phyloP scores from a whole-genome alignment of 345 rosid genomes.

The Kernera saxatilis region DNA sequence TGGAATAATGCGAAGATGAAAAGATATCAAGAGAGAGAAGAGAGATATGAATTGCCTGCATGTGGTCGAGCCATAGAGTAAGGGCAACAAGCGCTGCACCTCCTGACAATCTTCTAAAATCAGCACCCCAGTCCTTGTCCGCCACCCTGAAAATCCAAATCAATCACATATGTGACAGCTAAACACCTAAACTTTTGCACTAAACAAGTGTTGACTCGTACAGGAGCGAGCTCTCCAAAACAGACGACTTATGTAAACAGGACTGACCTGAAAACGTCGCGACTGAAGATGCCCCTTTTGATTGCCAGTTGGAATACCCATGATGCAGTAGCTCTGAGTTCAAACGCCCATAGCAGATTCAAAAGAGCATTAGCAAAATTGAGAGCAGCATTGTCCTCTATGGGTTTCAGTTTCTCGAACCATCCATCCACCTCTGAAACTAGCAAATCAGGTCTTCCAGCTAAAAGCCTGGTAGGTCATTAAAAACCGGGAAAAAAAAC shows the following conservation, averaged over 20 bases:
- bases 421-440: slow-evolving; percentile 61
- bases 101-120: slow-evolving; percentile 84
- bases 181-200: not conserved
- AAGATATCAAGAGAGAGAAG: not conserved
- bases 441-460: slow-evolving; percentile 49
- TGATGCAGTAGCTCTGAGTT: slow-evolving; percentile 83
- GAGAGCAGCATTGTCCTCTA: slow-evolving; percentile 80
- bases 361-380: slow-evolving; percentile 82
- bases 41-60: slow-evolving; percentile 63
- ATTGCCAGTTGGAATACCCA: slow-evolving; percentile 86
- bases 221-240: not conserved
- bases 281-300: slow-evolving; percentile 65
- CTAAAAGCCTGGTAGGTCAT: slow-evolving; percentile 52
- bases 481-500: slow-evolving; percentile 1
- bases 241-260: not conserved
- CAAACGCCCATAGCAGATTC: slow-evolving; percentile 93
- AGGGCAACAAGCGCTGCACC: slow-evolving; percentile 96
- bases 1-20: not conserved
- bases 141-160: slow-evolving; percentile 62
- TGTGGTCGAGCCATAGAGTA: slow-evolving; percentile 89
- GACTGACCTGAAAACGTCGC: slow-evolving; percentile 70
- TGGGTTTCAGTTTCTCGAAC: slow-evolving; percentile 57
- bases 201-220: not conserved
- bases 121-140: slow-evolving; percentile 96
- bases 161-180: not conserved